Evolutionary conservation across 257 asterid genomes (phyloP).

Genomic region (Solanum piurae): DNA sequence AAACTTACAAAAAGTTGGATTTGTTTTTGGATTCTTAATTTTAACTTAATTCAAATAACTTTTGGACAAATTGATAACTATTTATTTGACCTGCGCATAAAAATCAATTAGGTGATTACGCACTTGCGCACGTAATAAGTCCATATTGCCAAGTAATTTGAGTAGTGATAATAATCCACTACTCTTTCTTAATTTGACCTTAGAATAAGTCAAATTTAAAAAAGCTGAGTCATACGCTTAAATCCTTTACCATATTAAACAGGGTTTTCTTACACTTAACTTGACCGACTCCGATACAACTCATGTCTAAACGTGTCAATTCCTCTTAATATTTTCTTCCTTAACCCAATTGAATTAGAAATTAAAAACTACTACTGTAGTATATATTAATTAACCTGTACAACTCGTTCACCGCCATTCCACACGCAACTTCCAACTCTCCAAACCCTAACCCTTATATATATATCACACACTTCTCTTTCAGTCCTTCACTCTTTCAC

Average conservation of each 20-base stretch:
- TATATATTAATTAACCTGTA: not conserved
- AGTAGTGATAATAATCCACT: not conserved
- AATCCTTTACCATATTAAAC: not conserved
- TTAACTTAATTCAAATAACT: no score
- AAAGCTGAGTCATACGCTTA: not conserved
- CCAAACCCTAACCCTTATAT: not conserved
- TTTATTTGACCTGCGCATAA: no score
- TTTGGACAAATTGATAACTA: no score
- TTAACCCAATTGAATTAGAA: not conserved
- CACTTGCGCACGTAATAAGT: not conserved
- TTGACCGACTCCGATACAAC: conserved; percentile 11
- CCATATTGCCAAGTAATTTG: not conserved
- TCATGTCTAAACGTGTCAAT: not conserved
- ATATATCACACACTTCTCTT: conserved; percentile 5
- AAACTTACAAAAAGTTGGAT: not conserved
- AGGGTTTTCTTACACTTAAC: not conserved
- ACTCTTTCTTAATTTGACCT: not conserved
- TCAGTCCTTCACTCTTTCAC: conserved; percentile 22
- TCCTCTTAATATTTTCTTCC: not conserved
- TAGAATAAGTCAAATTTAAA: not conserved
- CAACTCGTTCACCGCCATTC: conserved; percentile 50
- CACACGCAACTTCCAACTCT: conserved; percentile 65
- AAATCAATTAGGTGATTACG: not conserved
- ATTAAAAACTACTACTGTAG: not conserved
- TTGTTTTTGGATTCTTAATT: no score